Evolutionary conservation across 2,329 filamentous ascomycete genomes (phyloP).

Genomic region (Diplodia mutila): DNA sequence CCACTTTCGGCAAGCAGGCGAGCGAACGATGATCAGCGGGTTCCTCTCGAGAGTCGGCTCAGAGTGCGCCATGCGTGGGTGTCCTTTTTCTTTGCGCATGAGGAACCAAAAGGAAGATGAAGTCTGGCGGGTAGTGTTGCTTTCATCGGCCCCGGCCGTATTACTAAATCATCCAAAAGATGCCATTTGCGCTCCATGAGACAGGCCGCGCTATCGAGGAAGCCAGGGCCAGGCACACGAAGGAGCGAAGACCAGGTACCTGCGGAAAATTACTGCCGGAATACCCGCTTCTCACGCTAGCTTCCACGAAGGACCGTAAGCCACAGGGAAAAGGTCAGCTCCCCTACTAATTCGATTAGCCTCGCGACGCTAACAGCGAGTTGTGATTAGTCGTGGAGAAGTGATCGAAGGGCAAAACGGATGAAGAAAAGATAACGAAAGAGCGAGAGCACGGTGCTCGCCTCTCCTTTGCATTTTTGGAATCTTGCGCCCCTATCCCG

Average conservation of each 20-base stretch:
- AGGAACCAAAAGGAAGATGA: background rate
- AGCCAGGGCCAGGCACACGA: background rate
- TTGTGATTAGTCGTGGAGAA: background rate
- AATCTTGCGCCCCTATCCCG: slow-evolving; percentile 1
- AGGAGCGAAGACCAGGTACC: background rate
- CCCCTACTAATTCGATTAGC: background rate
- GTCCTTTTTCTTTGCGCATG: background rate
- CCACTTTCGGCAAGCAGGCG: background rate
- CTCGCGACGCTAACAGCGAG: background rate
- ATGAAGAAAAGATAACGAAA: background rate
- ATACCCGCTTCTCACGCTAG: background rate
- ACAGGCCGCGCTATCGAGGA: background rate
- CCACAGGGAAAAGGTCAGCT: background rate
- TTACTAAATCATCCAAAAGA: background rate
- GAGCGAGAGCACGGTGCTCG: background rate
- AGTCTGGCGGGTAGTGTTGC: background rate
- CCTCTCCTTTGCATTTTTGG: slow-evolving; percentile 6
- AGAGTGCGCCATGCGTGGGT: background rate
- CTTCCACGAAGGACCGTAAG: background rate
- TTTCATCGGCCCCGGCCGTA: background rate
- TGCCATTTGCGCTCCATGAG: background rate
- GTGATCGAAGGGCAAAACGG: background rate
- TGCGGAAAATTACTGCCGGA: background rate
- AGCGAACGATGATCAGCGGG: background rate
- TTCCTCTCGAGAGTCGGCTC: background rate